phyloP scores from a whole-genome alignment of 139 green algal genomes.

The Gonium pectorale region DNA sequence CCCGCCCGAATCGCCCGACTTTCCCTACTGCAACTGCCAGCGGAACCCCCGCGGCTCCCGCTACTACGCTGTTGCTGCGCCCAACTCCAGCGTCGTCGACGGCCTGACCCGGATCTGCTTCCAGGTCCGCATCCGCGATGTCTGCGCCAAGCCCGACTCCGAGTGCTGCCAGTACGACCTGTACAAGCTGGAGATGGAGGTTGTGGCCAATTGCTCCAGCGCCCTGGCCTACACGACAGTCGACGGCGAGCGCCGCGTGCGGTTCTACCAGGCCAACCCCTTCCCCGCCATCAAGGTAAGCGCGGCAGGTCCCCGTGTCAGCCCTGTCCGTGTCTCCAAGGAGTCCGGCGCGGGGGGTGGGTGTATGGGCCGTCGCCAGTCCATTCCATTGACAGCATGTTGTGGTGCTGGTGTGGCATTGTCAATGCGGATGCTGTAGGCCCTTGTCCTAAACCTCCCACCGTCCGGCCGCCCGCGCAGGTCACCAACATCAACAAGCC shows the following conservation, averaged over 20 bases:
- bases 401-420: too few relatives aligned
- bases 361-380: too few relatives aligned
- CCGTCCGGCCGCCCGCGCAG: too few relatives aligned
- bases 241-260: slow-evolving; percentile 13
- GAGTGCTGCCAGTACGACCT: slow-evolving; percentile 40
- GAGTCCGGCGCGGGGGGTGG: too few relatives aligned
- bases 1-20: neutral
- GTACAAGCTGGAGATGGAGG: slow-evolving; percentile 55
- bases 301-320: too few relatives aligned
- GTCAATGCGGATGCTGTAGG: too few relatives aligned
- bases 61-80: neutral
- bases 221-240: slow-evolving; percentile 50
- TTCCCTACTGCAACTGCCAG: slow-evolving; percentile 44
- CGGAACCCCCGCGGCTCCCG: neutral
- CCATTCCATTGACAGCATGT: too few relatives aligned
- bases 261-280: slow-evolving; percentile 45
- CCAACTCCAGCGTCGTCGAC: neutral
- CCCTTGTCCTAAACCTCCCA: too few relatives aligned
- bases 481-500: slow-evolving; percentile 49
- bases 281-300: slow-evolving; percentile 44
- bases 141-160: neutral
- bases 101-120: slow-evolving; percentile 31
- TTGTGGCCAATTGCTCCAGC: slow-evolving; percentile 5
- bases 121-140: neutral
- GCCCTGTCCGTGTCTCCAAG: too few relatives aligned